Percentiles rank a stretch among this genome's conserved stretches.
phyloP scores from a whole-genome alignment of 768 basidiomycete species.

The Pisolithus marmoratus region DNA sequence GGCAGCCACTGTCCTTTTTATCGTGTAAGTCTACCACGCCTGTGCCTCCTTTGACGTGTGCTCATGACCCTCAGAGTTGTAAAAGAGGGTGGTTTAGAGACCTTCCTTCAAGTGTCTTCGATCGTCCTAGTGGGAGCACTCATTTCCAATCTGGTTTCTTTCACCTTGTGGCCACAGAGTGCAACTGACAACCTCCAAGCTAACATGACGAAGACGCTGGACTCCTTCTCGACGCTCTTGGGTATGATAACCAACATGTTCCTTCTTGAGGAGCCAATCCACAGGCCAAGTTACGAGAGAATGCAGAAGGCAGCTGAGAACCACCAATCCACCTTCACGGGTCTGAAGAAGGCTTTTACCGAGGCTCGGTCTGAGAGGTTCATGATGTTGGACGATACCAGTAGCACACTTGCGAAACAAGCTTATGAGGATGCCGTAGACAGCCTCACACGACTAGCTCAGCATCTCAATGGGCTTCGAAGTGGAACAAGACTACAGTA shows the following conservation, averaged over 20 bases:
- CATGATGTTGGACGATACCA: conserved; percentile 19
- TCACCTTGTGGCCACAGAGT: conserved; percentile 75
- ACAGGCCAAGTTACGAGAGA: conserved; percentile 50
- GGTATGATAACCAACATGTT: conserved; percentile 80
- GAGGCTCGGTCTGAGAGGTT: conserved; percentile 89
- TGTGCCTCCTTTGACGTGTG: not conserved
- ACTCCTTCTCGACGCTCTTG: conserved; percentile 85
- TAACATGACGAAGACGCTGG: conserved; percentile 80
- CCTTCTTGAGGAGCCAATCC: conserved; percentile 66
- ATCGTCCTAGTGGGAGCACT: conserved; percentile 72
- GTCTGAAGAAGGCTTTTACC: conserved; percentile 75
- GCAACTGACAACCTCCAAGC: conserved; percentile 78
- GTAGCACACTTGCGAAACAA: conserved; percentile 30
- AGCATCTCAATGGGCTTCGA: conserved; percentile 87
- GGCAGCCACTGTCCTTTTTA: conserved; percentile 77
- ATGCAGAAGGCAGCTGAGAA: conserved; percentile 76
- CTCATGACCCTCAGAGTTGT: conserved; percentile 49
- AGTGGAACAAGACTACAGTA: conserved; percentile 81
- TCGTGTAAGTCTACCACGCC: conserved; percentile 48
- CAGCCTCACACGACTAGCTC: conserved; percentile 83
- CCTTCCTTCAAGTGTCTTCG: conserved; percentile 66
- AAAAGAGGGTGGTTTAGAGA: conserved; percentile 81
- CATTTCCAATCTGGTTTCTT: conserved; percentile 83
- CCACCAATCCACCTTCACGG: conserved; percentile 87
- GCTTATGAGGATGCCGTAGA: conserved; percentile 86